Evolutionary conservation across 163 green algal genomes (phyloP), one percentile per base, ranked within the genome.

Genomic region (Scenedesmus sp.): DNA sequence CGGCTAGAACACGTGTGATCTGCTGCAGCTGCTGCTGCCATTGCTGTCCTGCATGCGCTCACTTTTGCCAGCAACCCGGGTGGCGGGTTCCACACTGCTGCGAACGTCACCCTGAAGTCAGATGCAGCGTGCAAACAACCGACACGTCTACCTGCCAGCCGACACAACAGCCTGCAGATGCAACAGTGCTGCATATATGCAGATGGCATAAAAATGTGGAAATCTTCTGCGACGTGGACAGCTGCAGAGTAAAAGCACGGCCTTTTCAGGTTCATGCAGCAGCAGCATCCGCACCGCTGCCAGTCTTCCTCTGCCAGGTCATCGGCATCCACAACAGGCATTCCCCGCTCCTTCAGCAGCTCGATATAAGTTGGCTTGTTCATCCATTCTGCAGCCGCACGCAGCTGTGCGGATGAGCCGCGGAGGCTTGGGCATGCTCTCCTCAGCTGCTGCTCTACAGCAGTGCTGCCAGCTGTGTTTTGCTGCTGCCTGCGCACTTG

Each of bases 71-170:
- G 42, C 2, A 89, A 42, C 13, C 88, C 81, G 10, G 68, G 33
- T 6, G 59, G 81, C 40, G 88, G 88, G 20, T 88, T 92, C 88
- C 88, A 92, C 2, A 83, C 81, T 35, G 65, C 59, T 35, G 88
- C 88, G 43, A 92, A 92, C 10, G 65, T 84, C 13, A 88, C 88
- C 49, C 40, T 88, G 56, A 3, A 70, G 3, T n/a, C n/a, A n/a
- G n/a, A n/a, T 70, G 56, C 56, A 70, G 56, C 56, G n/a, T 33
- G 22, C 56, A 70, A 20, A 33, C n/a, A n/a, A n/a, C n/a, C n/a
- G n/a, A n/a, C n/a, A n/a, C n/a, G n/a, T n/a, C n/a, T n/a, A n/a
- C n/a, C n/a, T n/a, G n/a, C n/a, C n/a, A n/a, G n/a, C n/a, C n/a
- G n/a, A n/a, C n/a, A n/a, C n/a, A n/a, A n/a, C n/a, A n/a, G n/a